Conservation (phyloP, 306 rosid genomes). For the Quercus bicolor region DNA sequence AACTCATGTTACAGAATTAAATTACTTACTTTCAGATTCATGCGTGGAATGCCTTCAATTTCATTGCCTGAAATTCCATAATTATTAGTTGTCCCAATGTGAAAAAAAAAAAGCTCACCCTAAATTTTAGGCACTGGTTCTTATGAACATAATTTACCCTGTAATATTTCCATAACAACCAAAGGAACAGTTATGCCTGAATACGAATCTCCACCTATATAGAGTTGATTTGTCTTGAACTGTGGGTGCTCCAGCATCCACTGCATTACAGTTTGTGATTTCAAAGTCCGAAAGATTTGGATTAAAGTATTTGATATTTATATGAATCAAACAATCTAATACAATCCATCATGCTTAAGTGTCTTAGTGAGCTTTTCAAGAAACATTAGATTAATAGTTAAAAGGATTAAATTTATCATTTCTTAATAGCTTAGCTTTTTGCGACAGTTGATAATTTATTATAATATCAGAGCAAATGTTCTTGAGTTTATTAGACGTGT, state of each 20-base stretch:
- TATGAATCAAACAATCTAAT: too few species aligned
- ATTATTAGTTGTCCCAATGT: not conserved
- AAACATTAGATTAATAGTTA: too few species aligned
- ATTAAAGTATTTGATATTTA: too few species aligned
- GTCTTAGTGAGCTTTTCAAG: too few species aligned
- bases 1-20: not conserved
- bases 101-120: not conserved
- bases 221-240: constrained; percentile 15
- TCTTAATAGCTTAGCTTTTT: too few species aligned
- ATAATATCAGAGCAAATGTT: too few species aligned
- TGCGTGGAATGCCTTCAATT: not conserved
- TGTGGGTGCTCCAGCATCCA: constrained; percentile 19
- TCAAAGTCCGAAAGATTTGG: not conserved
- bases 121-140: not conserved
- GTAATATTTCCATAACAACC: constrained; percentile 5
- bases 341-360: too few species aligned
- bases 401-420: too few species aligned
- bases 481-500: too few species aligned
- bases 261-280: constrained; percentile 3
- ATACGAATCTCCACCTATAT: constrained; percentile 28
- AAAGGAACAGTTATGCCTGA: constrained; percentile 26
- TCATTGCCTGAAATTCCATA: constrained; percentile 8
- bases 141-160: not conserved
- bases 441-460: too few species aligned
- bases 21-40: constrained; percentile 21